Base-by-base conservation (phyloP, 495 filamentous ascomycete genomes). In the Penicillium nucicola region DNA sequence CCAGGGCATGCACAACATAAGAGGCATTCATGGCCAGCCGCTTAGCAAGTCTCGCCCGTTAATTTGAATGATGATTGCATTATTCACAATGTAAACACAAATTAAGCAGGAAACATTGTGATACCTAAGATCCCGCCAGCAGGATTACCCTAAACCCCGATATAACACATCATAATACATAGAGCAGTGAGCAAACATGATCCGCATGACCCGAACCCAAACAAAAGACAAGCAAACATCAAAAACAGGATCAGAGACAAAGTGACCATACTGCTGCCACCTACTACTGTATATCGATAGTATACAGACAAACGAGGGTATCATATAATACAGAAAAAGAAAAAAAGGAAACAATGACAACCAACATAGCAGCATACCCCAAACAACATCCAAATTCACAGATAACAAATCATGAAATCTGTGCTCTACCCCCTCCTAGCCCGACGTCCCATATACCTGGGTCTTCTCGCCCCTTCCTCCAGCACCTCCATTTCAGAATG, bases 361-460 rank as follows among this genome's bases (percentile, higher is more conserved):
- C 7, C 14, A 3, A 14, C 5, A 1, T 8, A 38, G 30, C 19
- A 43, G 42, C 14, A 6, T 10, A 19, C 30, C 5, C 14, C n/a
- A 28, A 9, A 34, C 15, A 23, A 23, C 12, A 52, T 33, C 40
- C 15, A 18, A 25, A 25, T 8, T 8, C 7, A 28, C 25, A 28
- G 0, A 28, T 9, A 28, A 25, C n/a, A n/a, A n/a, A n/a, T n/a
- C n/a, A n/a, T n/a, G n/a, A n/a, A n/a, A n/a, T n/a, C n/a, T n/a
- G n/a, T n/a, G 4, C 23, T 62, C 31, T 28, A 70, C 1, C 34
- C 54, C 18, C 70, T 53, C 3, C 70, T 63, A 48, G 68, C 57
- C 12, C 67, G 62, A 19, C 72, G 66, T 17, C 70, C 63, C 58
- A 72, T 64, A 46, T 74, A 72, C n/a, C 72, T 46, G 2, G 70